Percentiles rank a stretch among this genome's conserved stretches.
Evolutionary conservation across 108 stramenopile species (phyloP).

Genomic region (Conticribra guillardii): DNA sequence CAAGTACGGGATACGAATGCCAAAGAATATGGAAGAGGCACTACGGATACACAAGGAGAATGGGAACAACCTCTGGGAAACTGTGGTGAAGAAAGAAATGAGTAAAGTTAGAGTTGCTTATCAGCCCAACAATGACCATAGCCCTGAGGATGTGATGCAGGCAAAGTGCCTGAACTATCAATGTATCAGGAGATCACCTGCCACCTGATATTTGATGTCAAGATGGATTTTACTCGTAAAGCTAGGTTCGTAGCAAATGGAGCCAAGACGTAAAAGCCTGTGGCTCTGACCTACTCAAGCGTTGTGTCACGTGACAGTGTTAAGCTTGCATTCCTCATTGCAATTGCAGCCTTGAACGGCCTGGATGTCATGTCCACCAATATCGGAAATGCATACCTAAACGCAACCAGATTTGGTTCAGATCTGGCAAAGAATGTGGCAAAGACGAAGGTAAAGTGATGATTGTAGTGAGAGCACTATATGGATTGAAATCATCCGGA

Average conservation of each 20-base stretch:
- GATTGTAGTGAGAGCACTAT: conserved; percentile 33
- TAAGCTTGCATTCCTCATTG: conserved; percentile 37
- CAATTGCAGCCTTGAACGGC: conserved; percentile 53
- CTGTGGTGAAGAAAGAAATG: conserved; percentile 11
- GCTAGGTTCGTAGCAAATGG: conserved; percentile 35
- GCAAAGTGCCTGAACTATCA: too few relatives aligned
- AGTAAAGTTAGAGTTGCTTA: conserved; percentile 1
- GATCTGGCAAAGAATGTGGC: conserved; percentile 47
- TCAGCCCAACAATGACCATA: not conserved
- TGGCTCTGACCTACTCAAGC: conserved; percentile 5
- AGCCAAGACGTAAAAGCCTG: conserved; percentile 37
- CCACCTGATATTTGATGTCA: conserved; percentile 25
- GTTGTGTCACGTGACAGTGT: conserved; percentile 47
- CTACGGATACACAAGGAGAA: conserved; percentile 12
- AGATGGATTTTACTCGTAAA: conserved; percentile 31
- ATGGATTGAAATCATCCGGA: conserved; percentile 49
- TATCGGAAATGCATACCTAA: conserved; percentile 49
- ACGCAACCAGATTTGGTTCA: conserved; percentile 37
- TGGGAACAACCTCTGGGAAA: conserved; percentile 10
- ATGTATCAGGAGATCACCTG: conserved; percentile 1
- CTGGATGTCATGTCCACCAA: conserved; percentile 44
- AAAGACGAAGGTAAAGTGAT: conserved; percentile 19
- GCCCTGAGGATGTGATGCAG: not conserved
- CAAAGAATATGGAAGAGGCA: conserved; percentile 11
- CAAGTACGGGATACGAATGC: conserved; percentile 18